A percentile compares a stretch with the other conserved stretches of the same genome.
Conservation (phyloP, 1,139 yeast genomes). For the Yamadazyma triangularis region DNA sequence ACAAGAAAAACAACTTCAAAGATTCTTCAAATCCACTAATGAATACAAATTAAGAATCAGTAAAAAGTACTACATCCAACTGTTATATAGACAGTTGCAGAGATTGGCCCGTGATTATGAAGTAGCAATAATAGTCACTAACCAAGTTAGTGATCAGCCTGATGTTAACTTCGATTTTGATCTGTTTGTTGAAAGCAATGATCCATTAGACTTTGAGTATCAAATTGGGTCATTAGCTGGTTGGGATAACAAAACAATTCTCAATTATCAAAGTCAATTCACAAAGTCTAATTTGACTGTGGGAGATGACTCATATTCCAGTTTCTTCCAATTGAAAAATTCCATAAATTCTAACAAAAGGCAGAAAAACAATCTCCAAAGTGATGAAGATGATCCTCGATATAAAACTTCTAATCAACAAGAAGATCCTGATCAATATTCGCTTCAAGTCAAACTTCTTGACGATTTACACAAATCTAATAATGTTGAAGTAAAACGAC, state of each 20-base stretch:
- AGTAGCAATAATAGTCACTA: slow-evolving; percentile 67
- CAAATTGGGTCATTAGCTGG: slow-evolving; percentile 75
- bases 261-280: slow-evolving; percentile 9
- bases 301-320: slow-evolving; percentile 3
- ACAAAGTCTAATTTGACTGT: background rate
- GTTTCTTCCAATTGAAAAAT: background rate
- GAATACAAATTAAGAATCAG: slow-evolving; percentile 26
- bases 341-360: background rate
- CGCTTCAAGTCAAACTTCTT: slow-evolving; percentile 8
- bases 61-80: slow-evolving; percentile 40
- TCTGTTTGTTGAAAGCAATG: slow-evolving; percentile 17
- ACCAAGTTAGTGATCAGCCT: slow-evolving; percentile 69
- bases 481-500: slow-evolving; percentile 17
- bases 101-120: slow-evolving; percentile 43
- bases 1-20: slow-evolving; percentile 25
- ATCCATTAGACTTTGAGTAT: slow-evolving; percentile 53
- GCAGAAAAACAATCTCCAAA: slow-evolving; percentile 2
- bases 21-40: slow-evolving; percentile 21
- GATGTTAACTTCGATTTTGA: slow-evolving; percentile 1
- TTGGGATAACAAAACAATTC: slow-evolving; percentile 52
- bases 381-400: slow-evolving; percentile 8
- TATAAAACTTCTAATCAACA: slow-evolving; percentile 1
- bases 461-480: slow-evolving; percentile 11
- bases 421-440: background rate
- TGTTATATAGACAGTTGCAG: slow-evolving; percentile 46